Evolutionary conservation across 2,329 filamentous ascomycete species (phyloP), one percentile per base, ranked within the genome.

Genomic region (Colletotrichum noveboracense): DNA sequence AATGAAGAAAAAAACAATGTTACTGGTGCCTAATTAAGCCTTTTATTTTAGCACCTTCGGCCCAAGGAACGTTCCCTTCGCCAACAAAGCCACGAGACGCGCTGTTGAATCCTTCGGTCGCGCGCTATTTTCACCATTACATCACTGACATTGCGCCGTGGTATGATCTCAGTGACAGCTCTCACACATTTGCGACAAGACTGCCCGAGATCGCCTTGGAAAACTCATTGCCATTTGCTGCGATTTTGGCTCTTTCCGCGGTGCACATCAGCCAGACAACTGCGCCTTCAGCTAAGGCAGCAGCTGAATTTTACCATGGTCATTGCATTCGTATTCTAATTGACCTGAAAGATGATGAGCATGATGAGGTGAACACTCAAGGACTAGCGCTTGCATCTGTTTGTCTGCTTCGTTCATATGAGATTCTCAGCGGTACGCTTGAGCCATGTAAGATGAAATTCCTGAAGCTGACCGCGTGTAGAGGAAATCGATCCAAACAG

Each of bases 361-460:
- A 80, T 2, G 81, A 83, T 16, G 77, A 81, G 14, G 83, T 82
- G 14, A 87, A 86, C 2, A 82, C 86, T 5, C 24, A 64, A 26
- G 71, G 71, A 6, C 24, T 74, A 5, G 86, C 86, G 0, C 80
- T 89, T 3, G 87, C 87, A 4, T 83, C 88, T 5, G 86, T 87
- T 2, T 89, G 88, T 77, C 79, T 90, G 5, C 77, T 89, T 16
- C 81, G 87, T 13, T 88, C 87, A 1, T 89, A 88, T 68, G 87
- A 89, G 77, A 89, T 89, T 7, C 81, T 89, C 1, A 83, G 83
- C 28, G 84, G 81, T 74, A 34, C 18, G 28, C 7, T 16, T 32
- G 26, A 4, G 5, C 8, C 1, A 2, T 3, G 13, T 43, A 5
- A 4, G 65, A 18, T 0, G 1, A 24, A 2, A 2, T 1, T 16